Base-by-base conservation (phyloP, 2,329 filamentous ascomycete genomes). In the Botryotinia calthae region DNA sequence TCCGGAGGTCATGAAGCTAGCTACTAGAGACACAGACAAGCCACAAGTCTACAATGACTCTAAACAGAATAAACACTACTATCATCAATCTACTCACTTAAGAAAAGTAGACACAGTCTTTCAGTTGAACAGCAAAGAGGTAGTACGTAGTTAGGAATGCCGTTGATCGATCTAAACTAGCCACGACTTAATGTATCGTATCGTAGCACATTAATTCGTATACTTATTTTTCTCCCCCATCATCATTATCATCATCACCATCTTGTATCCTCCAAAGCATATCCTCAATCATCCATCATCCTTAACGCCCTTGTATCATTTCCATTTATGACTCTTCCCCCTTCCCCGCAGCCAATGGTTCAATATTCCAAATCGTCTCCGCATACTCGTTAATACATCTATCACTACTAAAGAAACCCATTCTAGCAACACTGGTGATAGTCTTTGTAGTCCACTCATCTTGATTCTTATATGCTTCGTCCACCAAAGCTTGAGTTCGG, bases 391-490 rank as follows among this genome's bases (percentile, higher is more conserved):
- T 93, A 82, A 98, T 98, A 84, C 95, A 97, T 56, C 95, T 89
- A 82, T 98, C 95, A 76, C 92, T 95, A 78, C 90, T 95, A 86
- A 98, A 98, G 88, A 98, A 98, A 54, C 95, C 96, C 96, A 99
- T 99, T 58, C 95, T 87, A 10, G 94, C 88, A 28, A 99, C 96
- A 73, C 92, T 93, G 59, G 88, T 90, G 80, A 99, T 98, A 76
- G 88, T 91, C 88, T 98, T 98, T 75, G 89, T 91, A 73, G 97
- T 84, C 96, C 96, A 99, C 79, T 93, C 91, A 74, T 98, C 94
- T 82, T 95, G 93, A 83, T 98, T 92, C 83, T 89, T 90, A 86
- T 97, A 99, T 68, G 94, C 91, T 83, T 95, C 91, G 80, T 99
- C 96, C 46, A 99, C 95, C 72, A 98, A 87, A 73, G 89, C 87